These are phyloP conservation scores for Erysimum cheiranthoides DNA, from an alignment of 345 rosid genomes.

Conservation along the genomic window DNA sequence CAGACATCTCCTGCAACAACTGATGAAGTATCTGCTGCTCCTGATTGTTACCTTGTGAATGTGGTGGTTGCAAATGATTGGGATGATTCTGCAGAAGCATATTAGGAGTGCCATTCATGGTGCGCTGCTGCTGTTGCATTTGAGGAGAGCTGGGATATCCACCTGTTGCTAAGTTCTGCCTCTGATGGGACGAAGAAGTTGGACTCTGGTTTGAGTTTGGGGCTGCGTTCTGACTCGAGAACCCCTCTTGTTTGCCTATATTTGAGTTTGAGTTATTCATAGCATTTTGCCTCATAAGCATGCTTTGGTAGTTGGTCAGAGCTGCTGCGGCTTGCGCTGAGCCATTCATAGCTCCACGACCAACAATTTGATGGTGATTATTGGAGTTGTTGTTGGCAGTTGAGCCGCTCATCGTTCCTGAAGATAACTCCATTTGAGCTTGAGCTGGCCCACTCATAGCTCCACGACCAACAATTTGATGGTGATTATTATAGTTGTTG, in stretches of 20 bases:
- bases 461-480: conserved; percentile 15
- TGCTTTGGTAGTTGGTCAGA: conserved; percentile 48
- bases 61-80: conserved; percentile 36
- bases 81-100: conserved; percentile 40
- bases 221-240: conserved; percentile 28
- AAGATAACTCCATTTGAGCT: conserved; percentile 37
- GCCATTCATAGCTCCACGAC: conserved; percentile 44
- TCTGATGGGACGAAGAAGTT: conserved; percentile 37
- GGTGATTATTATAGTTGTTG: conserved; percentile 34
- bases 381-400: conserved; percentile 33
- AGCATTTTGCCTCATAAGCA: conserved; percentile 47
- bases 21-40: conserved; percentile 41
- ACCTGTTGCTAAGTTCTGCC: conserved; percentile 36
- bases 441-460: conserved; percentile 32
- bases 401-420: conserved; percentile 35
- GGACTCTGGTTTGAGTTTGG: conserved; percentile 36
- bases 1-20: conserved; percentile 32
- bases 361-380: conserved; percentile 28
- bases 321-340: conserved; percentile 42
- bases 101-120: conserved; percentile 16
- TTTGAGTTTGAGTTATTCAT: conserved; percentile 38
- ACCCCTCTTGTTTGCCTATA: conserved; percentile 33
- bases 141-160: conserved; percentile 36
- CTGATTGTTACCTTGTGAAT: conserved; percentile 39
- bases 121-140: conserved; percentile 42